Evolutionary conservation across 2,329 filamentous ascomycete species (phyloP).

Genomic region (Sporothrix inflata): DNA sequence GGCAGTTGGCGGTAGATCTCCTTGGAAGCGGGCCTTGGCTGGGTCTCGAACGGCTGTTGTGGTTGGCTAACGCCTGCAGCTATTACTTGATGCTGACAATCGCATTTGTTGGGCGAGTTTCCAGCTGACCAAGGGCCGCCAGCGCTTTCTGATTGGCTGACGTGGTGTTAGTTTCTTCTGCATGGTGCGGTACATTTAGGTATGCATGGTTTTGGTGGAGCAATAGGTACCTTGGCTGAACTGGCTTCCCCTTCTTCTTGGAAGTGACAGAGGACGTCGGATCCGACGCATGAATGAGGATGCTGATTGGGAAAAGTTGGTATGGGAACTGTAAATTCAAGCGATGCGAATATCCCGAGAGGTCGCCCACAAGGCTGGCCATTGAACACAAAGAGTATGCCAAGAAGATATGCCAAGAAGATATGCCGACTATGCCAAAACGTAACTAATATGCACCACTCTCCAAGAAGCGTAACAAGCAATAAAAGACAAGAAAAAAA

Average conservation of each 20-base stretch:
- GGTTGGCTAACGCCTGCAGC: background rate
- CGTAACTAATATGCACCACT: background rate
- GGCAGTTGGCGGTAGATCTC: background rate
- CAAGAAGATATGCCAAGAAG: background rate
- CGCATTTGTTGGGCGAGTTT: background rate
- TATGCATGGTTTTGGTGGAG: background rate
- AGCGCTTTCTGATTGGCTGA: conserved; percentile 3
- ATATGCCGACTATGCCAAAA: background rate
- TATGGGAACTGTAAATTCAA: background rate
- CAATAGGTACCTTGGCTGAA: background rate
- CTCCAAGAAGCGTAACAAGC: background rate
- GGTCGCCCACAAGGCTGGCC: background rate
- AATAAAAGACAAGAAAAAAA: background rate
- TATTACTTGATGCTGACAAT: conserved; percentile 31
- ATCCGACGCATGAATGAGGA: background rate
- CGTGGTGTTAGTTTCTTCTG: background rate
- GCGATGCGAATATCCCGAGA: background rate
- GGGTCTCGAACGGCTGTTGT: background rate
- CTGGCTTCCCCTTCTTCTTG: background rate
- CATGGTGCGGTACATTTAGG: background rate
- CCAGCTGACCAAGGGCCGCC: conserved; percentile 8
- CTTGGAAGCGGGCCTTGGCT: background rate
- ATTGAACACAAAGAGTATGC: background rate
- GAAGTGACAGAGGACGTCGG: background rate
- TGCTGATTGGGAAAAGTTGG: background rate